Conservation (phyloP, 1,284 basidiomycete species). For the Cryptococcus wingfieldii region DNA sequence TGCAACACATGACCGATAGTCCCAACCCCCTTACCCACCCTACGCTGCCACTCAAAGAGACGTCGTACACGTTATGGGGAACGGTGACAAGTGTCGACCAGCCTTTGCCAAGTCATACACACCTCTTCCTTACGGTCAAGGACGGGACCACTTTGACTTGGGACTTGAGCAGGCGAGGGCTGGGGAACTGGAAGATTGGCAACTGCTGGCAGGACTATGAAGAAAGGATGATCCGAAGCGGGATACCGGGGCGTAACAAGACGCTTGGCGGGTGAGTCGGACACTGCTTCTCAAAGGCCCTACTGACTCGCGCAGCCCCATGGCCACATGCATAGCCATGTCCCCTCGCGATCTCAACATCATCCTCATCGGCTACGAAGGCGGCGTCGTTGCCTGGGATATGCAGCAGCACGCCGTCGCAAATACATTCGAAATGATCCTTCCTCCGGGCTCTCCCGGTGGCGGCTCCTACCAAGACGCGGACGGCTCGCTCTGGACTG, state of each 20-base stretch:
- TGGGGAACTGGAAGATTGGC: slow-evolving; percentile 62
- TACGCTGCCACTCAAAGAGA: slow-evolving; percentile 34
- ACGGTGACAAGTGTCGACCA: slow-evolving; percentile 38
- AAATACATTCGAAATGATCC: slow-evolving; percentile 62
- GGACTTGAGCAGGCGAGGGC: slow-evolving; percentile 62
- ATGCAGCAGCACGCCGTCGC: slow-evolving; percentile 62
- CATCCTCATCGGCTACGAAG: slow-evolving; percentile 75
- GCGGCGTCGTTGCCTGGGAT: slow-evolving; percentile 69
- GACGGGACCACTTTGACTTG: slow-evolving; percentile 56
- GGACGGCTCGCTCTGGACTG: slow-evolving; percentile 62
- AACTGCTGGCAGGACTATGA: slow-evolving; percentile 75
- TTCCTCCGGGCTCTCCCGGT: slow-evolving; percentile 75
- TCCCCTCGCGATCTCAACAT: slow-evolving; percentile 79
- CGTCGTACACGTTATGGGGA: slow-evolving; percentile 27
- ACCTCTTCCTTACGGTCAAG: slow-evolving; percentile 45
- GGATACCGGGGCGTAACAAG: slow-evolving; percentile 54
- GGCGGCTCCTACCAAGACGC: slow-evolving; percentile 60
- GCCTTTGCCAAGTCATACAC: slow-evolving; percentile 38
- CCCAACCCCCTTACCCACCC: slow-evolving; percentile 30
- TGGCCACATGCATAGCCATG: slow-evolving; percentile 60
- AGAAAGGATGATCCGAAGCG: slow-evolving; percentile 59
- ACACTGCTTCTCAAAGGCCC: slow-evolving; percentile 5
- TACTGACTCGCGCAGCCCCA: slow-evolving; percentile 41
- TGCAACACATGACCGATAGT: slow-evolving; percentile 35
- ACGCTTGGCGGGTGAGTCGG: slow-evolving; percentile 48